Base-by-base conservation (phyloP, 164 flowering plant genomes). In the Liquidambar formosana region DNA sequence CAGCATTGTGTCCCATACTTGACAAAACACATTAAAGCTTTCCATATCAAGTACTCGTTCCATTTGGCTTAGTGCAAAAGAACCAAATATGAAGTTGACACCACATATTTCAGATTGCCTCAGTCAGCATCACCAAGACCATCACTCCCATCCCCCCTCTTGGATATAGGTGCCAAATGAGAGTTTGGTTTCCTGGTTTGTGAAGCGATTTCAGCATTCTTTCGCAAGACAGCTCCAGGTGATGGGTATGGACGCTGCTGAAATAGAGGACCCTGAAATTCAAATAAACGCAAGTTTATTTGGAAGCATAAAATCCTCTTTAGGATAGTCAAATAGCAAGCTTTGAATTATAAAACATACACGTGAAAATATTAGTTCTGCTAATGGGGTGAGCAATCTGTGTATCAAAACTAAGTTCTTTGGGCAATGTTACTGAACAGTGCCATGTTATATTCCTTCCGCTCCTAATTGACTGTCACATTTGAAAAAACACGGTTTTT, bases 191-290 rank as follows among this genome's bases (percentile, higher is more conserved):
- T 95, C 84, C 88, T 95, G 47, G 74, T 81, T 21, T 82, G 88
- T 9, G 97, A 86, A 65, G 99, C 94, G 57, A 89, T 77, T 83
- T 96, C 98, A 21, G 99, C 98, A 84, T 96, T 96, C 80, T 87
- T 96, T 16, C 99, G 80, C 76, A 96, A 73, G 52, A 93, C 99
- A 65, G 99, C 99, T 77, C 99, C 99, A 22, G 99, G 99, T 18
- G 99, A 96, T n/a, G 99, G 99, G 62, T 96, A 96, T 3, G 99
- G 99, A 19, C 99, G 93, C 74, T 95, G 99, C 80, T 95, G 99
- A 72, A 95, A 95, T 46, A 95, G 91, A 69, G 99, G 99, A 53
- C 98, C 98, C 99, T 96, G 96, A 73, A 81, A 80, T 66, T 76
- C 62, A 44, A 51, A 70, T 19, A 33, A 65, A 33, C 44, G 53